Evolutionary conservation across 805 yeast genomes (phyloP).

Genomic region (Candida fluviatilis): DNA sequence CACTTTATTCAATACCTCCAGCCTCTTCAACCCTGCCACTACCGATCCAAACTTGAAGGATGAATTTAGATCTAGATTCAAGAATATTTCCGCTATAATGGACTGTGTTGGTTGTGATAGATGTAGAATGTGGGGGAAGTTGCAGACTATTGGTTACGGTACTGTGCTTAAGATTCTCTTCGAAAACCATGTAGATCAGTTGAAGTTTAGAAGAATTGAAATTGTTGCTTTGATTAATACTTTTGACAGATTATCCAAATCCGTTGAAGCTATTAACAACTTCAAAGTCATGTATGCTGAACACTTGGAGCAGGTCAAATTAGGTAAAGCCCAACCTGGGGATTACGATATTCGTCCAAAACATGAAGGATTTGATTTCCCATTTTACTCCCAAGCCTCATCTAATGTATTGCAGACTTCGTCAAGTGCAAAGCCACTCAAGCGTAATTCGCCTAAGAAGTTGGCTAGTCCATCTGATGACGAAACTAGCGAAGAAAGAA

Average conservation of each 20-base stretch:
- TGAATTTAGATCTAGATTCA: conserved; percentile 82
- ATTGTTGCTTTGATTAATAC: conserved; percentile 89
- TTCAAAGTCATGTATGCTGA: conserved; percentile 56
- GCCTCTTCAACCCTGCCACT: conserved; percentile 41
- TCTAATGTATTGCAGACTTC: not conserved
- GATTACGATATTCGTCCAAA: conserved; percentile 31
- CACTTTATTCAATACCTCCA: conserved; percentile 42
- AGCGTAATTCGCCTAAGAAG: not conserved
- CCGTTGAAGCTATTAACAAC: conserved; percentile 67
- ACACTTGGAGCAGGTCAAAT: conserved; percentile 37
- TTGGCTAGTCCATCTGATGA: conserved; percentile 2
- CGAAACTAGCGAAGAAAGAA: conserved; percentile 4
- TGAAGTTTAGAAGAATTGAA: conserved; percentile 71
- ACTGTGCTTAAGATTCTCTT: conserved; percentile 89
- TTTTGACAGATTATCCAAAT: conserved; percentile 85
- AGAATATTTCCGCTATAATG: conserved; percentile 89
- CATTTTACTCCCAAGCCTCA: conserved; percentile 19
- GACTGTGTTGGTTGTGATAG: conserved; percentile 98
- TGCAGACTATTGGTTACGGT: conserved; percentile 96
- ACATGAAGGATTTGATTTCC: conserved; percentile 34
- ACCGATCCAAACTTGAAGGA: conserved; percentile 59
- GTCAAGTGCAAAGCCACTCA: conserved; percentile 1
- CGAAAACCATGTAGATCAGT: conserved; percentile 60
- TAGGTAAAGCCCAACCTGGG: conserved; percentile 37
- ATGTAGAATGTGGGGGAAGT: conserved; percentile 96